phyloP scores from a whole-genome alignment of 805 yeast genomes.

The Debaryomyces tyrocola region DNA sequence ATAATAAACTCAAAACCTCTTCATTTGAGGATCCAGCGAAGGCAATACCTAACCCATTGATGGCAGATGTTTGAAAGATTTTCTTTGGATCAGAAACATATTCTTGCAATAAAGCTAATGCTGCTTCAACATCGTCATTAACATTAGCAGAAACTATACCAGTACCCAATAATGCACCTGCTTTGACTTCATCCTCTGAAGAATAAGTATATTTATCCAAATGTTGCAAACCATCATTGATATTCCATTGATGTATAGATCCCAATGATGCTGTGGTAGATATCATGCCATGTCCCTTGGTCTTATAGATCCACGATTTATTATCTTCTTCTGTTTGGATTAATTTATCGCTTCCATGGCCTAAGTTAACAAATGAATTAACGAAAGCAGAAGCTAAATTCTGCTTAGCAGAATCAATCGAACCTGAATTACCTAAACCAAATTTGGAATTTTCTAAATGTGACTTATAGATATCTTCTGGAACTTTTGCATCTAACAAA shows the following conservation, averaged over 20 bases:
- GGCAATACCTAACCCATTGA: conserved; percentile 89
- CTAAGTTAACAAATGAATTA: conserved; percentile 86
- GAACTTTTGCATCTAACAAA: conserved; percentile 84
- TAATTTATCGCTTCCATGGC: conserved; percentile 83
- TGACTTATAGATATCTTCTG: conserved; percentile 91
- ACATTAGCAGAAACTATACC: conserved; percentile 91
- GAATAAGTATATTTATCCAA: conserved; percentile 88
- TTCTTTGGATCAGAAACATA: conserved; percentile 66
- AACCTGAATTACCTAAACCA: conserved; percentile 56
- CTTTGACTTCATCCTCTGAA: conserved; percentile 81
- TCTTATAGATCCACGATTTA: conserved; percentile 83
- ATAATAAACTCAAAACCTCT: conserved; percentile 71
- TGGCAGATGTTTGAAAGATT: conserved; percentile 73
- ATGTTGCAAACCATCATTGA: conserved; percentile 82
- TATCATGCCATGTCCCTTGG: conserved; percentile 87
- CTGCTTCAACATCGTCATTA: conserved; percentile 94
- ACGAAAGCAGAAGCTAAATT: conserved; percentile 94
- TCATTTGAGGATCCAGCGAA: conserved; percentile 92
- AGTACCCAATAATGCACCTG: conserved; percentile 95
- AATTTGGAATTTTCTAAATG: conserved; percentile 75
- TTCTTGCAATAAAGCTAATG: conserved; percentile 81
- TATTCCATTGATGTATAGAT: conserved; percentile 87
- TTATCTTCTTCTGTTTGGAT: conserved; percentile 72
- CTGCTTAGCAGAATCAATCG: conserved; percentile 86
- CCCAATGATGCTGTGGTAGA: conserved; percentile 93